Base-by-base conservation (phyloP, 176 grass and related monocot genomes). In the Triticum dicoccoides region DNA sequence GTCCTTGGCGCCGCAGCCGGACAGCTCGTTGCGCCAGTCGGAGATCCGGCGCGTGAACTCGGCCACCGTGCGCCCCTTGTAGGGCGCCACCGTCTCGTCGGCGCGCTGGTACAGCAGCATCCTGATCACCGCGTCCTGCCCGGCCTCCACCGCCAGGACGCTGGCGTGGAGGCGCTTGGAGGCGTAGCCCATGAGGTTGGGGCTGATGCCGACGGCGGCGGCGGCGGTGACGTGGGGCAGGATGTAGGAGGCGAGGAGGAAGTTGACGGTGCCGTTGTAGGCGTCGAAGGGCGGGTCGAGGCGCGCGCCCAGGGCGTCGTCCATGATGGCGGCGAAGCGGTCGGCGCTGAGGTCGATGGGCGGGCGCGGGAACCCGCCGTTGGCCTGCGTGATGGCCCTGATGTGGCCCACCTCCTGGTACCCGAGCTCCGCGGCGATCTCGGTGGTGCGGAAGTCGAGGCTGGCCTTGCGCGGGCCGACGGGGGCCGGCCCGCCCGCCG, bases 301-400 rank as follows among this genome's bases (percentile, higher is more conserved):
- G 35, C 73, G 89, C 14, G 13, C 80, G 8, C 92, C 92, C 73
- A 97, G 86, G 14, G 95, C 92, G 35, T 89, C 91, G 80, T 95
- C 92, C 79, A 97, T 95, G 41, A 93, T 37, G 79, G 63, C 71
- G 5, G 87, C 91, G 82, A 98, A 93, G 54, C 80, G 75, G 34
- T 32, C 61, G 11, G 2, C 80, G 78, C 87, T 89, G 18, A 98
- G 86, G 80, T 98, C 87, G 20, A 95, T 93, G 72, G 73, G 38
- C 7, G 95, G 95, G 70, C 93, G 87, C 9, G 95, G 86, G 85
- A 98, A 92, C 49, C 95, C 93, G 61, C 95, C 95, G n/a, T 90
- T 90, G 39, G 45, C 44, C 25, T 62, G 33, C n/a, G 49, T 21
- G 83, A 95, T 98, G 30, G 91, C 95, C 80, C 95, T 30, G 30